These are phyloP conservation scores for Komagataella pastoris DNA, from an alignment of 805 yeast species.

Conservation along the genomic window DNA sequence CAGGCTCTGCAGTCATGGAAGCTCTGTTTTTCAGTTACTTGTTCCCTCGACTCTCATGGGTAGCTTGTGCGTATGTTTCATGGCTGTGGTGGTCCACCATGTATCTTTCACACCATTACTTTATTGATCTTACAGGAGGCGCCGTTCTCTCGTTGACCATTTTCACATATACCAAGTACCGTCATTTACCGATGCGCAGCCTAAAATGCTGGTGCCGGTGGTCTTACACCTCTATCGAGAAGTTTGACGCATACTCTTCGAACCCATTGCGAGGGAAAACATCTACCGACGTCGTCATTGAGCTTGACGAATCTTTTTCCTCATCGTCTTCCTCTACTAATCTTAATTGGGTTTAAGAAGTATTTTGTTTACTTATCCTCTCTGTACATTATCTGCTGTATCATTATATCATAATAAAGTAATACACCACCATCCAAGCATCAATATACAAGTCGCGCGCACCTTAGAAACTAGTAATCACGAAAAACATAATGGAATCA, in stretches of 20 bases:
- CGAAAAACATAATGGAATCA: not conserved
- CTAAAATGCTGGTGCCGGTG: constrained; percentile 51
- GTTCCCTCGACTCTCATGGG: constrained; percentile 55
- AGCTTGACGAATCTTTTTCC: not conserved
- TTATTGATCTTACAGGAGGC: constrained; percentile 89
- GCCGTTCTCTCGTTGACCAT: constrained; percentile 66
- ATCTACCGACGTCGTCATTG: not conserved
- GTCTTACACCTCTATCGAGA: constrained; percentile 37
- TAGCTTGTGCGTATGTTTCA: constrained; percentile 66
- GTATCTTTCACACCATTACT: constrained; percentile 95
- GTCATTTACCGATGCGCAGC: constrained; percentile 45
- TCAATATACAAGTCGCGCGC: not conserved
- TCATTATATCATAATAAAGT: not conserved
- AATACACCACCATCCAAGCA: not conserved
- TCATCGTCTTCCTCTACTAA: not conserved
- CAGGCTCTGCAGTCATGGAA: constrained; percentile 92
- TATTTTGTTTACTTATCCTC: not conserved
- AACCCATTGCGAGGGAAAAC: constrained; percentile 18
- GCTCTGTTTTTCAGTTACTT: constrained; percentile 74
- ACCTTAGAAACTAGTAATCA: too few relatives aligned
- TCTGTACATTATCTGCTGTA: not conserved
- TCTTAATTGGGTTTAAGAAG: not conserved
- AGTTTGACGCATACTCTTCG: constrained; percentile 14
- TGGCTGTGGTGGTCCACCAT: constrained; percentile 99
- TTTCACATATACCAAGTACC: constrained; percentile 56